Evolutionary conservation across 73 alveolate genomes (phyloP).

Genomic region (Uronychia binucleata): DNA sequence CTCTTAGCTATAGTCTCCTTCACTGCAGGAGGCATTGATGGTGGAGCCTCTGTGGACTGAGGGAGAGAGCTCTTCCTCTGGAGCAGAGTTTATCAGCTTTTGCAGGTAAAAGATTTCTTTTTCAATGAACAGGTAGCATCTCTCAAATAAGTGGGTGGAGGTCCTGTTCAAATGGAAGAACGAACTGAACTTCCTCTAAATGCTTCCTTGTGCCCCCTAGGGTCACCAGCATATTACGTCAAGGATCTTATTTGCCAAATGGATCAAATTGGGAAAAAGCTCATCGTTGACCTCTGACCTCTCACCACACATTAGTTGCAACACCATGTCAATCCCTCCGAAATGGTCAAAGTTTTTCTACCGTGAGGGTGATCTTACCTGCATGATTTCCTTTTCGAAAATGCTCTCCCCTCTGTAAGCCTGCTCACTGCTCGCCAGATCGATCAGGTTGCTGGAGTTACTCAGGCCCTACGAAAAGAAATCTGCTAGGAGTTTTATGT

Average conservation of each 20-base stretch:
- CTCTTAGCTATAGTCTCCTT: background rate
- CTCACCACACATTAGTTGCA: constrained; percentile 36
- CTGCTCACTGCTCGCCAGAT: constrained; percentile 10
- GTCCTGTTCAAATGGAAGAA: constrained; percentile 11
- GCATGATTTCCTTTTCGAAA: constrained; percentile 9
- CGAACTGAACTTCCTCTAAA: constrained; percentile 18
- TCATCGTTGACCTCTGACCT: constrained; percentile 28
- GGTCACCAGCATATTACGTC: background rate
- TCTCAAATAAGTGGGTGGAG: constrained; percentile 28
- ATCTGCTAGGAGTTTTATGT: constrained; percentile 16
- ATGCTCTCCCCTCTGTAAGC: constrained; percentile 37
- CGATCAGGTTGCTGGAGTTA: background rate
- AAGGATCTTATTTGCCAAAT: constrained; percentile 24
- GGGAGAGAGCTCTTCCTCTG: background rate
- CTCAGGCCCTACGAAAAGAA: constrained; percentile 9
- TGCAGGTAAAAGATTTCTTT: constrained; percentile 10
- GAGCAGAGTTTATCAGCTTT: constrained; percentile 5
- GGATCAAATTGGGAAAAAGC: constrained; percentile 29
- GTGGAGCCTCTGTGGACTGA: background rate
- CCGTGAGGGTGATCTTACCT: background rate
- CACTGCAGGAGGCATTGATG: background rate
- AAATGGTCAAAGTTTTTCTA: constrained; percentile 15
- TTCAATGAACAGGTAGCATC: constrained; percentile 34
- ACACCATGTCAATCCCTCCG: constrained; percentile 33
- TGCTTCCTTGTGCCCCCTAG: constrained; percentile 26